Percentiles rank a stretch among this genome's conserved stretches.
Evolutionary conservation across 768 basidiomycete genomes (phyloP).

Genomic region (Hemileccinum impolitum): DNA sequence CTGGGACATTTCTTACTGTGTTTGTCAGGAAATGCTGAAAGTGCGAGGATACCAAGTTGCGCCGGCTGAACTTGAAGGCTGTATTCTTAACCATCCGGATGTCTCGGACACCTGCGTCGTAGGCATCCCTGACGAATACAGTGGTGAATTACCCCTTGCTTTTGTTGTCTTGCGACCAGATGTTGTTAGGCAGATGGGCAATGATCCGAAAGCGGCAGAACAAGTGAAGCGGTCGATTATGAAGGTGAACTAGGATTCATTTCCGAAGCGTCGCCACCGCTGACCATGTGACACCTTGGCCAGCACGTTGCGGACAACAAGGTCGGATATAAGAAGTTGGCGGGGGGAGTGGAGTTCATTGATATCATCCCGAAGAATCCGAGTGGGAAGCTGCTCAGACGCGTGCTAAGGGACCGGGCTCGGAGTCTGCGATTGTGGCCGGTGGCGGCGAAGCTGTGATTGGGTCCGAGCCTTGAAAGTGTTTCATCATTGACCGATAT

Average conservation of each 20-base stretch:
- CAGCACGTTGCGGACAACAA: slow-evolving; percentile 60
- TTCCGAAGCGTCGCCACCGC: background rate
- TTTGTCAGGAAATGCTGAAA: slow-evolving; percentile 64
- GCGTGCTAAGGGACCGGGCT: slow-evolving; percentile 52
- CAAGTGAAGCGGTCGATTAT: slow-evolving; percentile 40
- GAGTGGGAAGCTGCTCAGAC: slow-evolving; percentile 62
- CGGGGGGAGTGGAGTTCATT: slow-evolving; percentile 61
- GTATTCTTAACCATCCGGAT: slow-evolving; percentile 56
- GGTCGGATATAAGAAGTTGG: slow-evolving; percentile 56
- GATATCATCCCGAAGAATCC: slow-evolving; percentile 67
- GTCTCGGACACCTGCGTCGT: slow-evolving; percentile 65
- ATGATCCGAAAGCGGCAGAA: slow-evolving; percentile 32
- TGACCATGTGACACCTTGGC: background rate
- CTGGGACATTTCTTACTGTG: background rate
- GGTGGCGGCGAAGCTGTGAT: slow-evolving; percentile 30
- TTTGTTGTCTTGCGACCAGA: slow-evolving; percentile 54
- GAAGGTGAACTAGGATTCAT: slow-evolving; percentile 43
- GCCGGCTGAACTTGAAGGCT: slow-evolving; percentile 65
- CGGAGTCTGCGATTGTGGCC: slow-evolving; percentile 17
- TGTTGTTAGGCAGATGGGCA: slow-evolving; percentile 33
- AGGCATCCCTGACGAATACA: slow-evolving; percentile 68
- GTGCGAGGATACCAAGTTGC: slow-evolving; percentile 57
- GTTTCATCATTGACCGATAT: no score
- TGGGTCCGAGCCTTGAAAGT: background rate
- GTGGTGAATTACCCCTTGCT: slow-evolving; percentile 71